Base-by-base conservation (phyloP, 345 rosid genomes). In the Geranium brycei region DNA sequence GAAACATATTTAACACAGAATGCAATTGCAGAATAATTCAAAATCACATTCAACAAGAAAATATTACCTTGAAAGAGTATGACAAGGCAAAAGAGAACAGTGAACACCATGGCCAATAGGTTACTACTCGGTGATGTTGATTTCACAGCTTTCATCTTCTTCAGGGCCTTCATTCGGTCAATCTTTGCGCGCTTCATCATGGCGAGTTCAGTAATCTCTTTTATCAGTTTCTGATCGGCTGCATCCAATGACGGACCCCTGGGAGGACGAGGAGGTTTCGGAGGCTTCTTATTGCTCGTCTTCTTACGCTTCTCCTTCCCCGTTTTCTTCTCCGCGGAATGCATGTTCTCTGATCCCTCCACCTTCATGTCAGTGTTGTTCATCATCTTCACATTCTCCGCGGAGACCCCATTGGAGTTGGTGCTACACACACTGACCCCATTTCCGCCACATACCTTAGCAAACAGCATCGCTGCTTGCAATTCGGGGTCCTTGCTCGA, bases 231-330 rank as follows among this genome's bases (percentile, higher is more conserved):
- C 80, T 82, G 82, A 77, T 88, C 99, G 60, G 93, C 86, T 0
- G 95, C 81, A 64, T 88, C 96, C 70, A 95, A 62, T 4, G 88
- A 84, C 10, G 96, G 97, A 63, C 93, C 88, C 68, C 85, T 79
- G 0, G 97, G 99, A 28, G 97, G 92, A n/a, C 91, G 75, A 3
- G 99, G 99, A 71, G 99, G 99, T 68, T 75, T 86, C 4, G 85
- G 67, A 32, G 86, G 59, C 69, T 88, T 87, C 65, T 91, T 75
- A 67, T 83, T 63, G 82, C 88, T 77, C 4, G 71, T 69, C 62
- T 78, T 85, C 62, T 79, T 87, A 28, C 72, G 73, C 62, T 83
- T 83, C 73, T 76, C 91, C 72, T 81, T 84, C 60, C 68, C 77
- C 1, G 57, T 59, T 59, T 70, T 77, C 77, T 76, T 80, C 72